Evolutionary conservation across 208 protist species (phyloP).

Genomic region (Crithidia brevicula): DNA sequence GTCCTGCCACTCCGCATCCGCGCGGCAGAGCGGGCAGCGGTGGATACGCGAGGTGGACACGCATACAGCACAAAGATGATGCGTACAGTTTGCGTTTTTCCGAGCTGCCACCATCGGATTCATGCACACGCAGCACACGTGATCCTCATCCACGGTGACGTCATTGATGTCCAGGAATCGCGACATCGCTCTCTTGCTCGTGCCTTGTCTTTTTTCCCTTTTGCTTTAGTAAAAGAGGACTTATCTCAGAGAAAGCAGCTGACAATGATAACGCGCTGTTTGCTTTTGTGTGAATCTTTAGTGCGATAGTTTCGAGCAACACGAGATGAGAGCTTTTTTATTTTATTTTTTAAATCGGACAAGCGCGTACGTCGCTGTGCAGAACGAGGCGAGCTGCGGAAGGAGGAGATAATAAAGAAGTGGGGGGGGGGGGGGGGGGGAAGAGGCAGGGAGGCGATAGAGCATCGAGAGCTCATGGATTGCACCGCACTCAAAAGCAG

Average conservation of each 20-base stretch:
- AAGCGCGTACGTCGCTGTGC: too few relatives aligned
- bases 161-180: not conserved
- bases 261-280: too few relatives aligned
- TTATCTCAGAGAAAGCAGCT: conserved; percentile 1
- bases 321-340: too few relatives aligned
- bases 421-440: too few relatives aligned
- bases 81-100: conserved; percentile 15
- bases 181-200: not conserved
- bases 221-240: not conserved
- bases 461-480: too few relatives aligned
- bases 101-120: conserved; percentile 1
- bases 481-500: too few relatives aligned
- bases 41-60: not conserved
- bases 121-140: conserved; percentile 21
- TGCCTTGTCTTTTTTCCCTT: not conserved
- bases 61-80: conserved; percentile 6
- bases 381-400: too few relatives aligned
- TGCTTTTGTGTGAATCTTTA: too few relatives aligned
- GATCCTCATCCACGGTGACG: conserved; percentile 10
- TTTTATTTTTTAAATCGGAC: too few relatives aligned
- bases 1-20: conserved; percentile 8
- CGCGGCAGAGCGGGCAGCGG: conserved; percentile 21
- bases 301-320: too few relatives aligned
- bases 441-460: too few relatives aligned
- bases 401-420: too few relatives aligned